These are phyloP conservation scores for Arabis alpina DNA, from an alignment of 345 rosid genomes.

Conservation along the genomic window DNA sequence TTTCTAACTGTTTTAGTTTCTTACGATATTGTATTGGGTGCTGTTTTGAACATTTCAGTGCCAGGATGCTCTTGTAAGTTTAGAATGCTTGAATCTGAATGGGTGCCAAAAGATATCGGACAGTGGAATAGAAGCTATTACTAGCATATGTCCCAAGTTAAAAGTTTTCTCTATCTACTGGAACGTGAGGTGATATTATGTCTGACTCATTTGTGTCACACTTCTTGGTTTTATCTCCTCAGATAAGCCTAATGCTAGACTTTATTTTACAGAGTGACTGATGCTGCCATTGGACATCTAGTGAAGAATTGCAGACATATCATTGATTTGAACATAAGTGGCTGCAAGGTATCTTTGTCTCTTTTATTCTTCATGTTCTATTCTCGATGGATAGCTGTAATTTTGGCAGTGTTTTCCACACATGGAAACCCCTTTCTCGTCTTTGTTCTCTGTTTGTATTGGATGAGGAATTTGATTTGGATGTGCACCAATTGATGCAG, in stretches of 20 bases:
- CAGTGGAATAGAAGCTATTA: slow-evolving; percentile 72
- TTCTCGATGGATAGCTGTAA: slow-evolving; percentile 18
- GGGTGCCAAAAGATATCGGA: slow-evolving; percentile 97
- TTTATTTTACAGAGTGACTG: slow-evolving; percentile 65
- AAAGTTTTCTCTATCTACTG: slow-evolving; percentile 85
- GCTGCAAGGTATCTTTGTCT: slow-evolving; percentile 74
- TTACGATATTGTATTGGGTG: slow-evolving; percentile 1
- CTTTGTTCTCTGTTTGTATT: neutral
- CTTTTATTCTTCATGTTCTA: slow-evolving; percentile 10
- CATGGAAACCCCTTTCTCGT: neutral
- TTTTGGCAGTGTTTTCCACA: slow-evolving; percentile 1
- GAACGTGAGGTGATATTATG: slow-evolving; percentile 78
- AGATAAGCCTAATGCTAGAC: slow-evolving; percentile 20
- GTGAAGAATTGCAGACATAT: slow-evolving; percentile 68
- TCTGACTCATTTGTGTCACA: slow-evolving; percentile 5
- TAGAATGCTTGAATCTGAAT: slow-evolving; percentile 83
- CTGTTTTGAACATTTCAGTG: slow-evolving; percentile 50
- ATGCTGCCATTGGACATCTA: slow-evolving; percentile 60
- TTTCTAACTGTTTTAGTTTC: neutral
- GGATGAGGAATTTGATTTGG: slow-evolving; percentile 13
- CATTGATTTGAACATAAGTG: slow-evolving; percentile 82
- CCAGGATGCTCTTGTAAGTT: slow-evolving; percentile 53
- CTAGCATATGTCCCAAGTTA: slow-evolving; percentile 63
- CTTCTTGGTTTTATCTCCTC: slow-evolving; percentile 14
- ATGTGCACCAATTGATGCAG: slow-evolving; percentile 50